Evolutionary conservation across 2,329 filamentous ascomycete species (phyloP).

Genomic region (Fusarium brevicatenulatum): DNA sequence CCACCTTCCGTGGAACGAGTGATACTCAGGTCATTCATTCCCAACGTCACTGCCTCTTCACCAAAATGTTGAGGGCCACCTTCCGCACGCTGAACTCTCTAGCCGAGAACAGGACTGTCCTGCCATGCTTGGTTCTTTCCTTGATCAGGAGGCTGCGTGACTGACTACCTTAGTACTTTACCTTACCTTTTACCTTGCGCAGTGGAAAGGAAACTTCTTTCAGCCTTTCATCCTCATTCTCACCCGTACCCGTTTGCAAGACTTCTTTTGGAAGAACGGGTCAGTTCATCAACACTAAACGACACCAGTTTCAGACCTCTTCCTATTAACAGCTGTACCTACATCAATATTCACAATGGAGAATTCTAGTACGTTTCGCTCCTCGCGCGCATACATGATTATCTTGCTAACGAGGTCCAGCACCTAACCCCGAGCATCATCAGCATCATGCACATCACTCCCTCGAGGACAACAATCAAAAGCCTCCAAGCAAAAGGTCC

Average conservation of each 20-base stretch:
- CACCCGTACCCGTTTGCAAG: not conserved
- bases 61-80: not conserved
- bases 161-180: no score
- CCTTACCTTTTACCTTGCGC: not conserved
- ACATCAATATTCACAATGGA: conserved; percentile 26
- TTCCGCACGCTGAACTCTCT: not conserved
- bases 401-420: not conserved
- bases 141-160: not conserved
- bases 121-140: not conserved
- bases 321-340: not conserved
- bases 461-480: not conserved
- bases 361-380: conserved; percentile 26
- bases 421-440: conserved; percentile 11
- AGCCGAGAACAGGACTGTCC: not conserved
- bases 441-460: not conserved
- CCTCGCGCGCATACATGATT: not conserved
- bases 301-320: not conserved
- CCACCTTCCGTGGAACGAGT: not conserved
- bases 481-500: conserved; percentile 17
- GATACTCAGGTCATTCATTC: not conserved
- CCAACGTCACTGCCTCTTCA: not conserved
- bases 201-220: not conserved
- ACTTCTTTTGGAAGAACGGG: not conserved
- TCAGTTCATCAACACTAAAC: not conserved
- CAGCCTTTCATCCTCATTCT: conserved; percentile 7